Base-by-base conservation (phyloP, 176 grass and related monocot genomes). In the Carex kokanica region DNA sequence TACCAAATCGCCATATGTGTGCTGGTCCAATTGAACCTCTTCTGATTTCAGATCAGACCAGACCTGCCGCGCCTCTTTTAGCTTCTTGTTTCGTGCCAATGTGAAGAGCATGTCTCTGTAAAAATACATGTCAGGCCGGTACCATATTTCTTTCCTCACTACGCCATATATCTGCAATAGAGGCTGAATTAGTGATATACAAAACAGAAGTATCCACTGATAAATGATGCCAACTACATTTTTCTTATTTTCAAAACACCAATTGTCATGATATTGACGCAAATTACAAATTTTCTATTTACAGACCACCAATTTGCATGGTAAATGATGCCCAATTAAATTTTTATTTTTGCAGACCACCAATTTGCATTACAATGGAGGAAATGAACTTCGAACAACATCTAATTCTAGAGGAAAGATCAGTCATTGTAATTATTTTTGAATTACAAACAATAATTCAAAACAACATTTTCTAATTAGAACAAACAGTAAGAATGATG, bases 111-210 rank as follows among this genome's bases (percentile, higher is more conserved):
- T 93, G 69, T 99, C 93, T 45, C 89, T 66, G 66, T 95, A 99
- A 7, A 99, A 89, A 64, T 91, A 99, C 96, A 97, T 95, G 64
- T 99, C 96, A 0, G 93, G 96, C 18, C 78, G 90, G 20, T 93
- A 99, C 91, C 96, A 99, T 29, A 99, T 95, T 83, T 99, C 96
- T 80, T 92, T 95, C 77, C 91, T 32, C 58, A 93, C 91, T 5
- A 80, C 79, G 75, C 78, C 80, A 73, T 99, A 95, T 90, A 99
- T 93, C 93, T 99, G 85, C 47, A 86, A 61, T 8, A 87, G 6
- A 90, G 10, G 66, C 25, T 3, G 49, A 84, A 66, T 32, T 32
- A 79, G 25, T 17, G 71, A 83, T 69, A n/a, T 18, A 66, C 2
- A 84, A 25, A 31, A 84, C 8, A 53, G 43, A 75, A 75, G 38